These are phyloP conservation scores for Cymodocea nodosa DNA, from an alignment of 116 monocot species.

Conservation along the genomic window DNA sequence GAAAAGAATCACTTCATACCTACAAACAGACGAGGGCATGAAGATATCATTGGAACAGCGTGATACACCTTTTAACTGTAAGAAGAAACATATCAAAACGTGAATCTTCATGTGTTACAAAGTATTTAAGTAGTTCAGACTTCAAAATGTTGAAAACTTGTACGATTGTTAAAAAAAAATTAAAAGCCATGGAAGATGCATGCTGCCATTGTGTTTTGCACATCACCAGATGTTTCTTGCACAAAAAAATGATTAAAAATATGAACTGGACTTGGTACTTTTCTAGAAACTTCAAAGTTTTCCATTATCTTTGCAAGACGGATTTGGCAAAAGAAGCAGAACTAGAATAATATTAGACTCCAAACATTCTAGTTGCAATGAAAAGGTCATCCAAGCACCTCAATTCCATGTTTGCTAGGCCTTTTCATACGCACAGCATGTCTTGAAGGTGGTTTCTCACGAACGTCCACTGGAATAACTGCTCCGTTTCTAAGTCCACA, in stretches of 20 bases:
- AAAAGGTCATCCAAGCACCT: too few relatives aligned
- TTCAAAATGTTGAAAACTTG: not conserved
- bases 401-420: not conserved
- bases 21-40: conserved; percentile 79
- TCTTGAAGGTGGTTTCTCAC: conserved; percentile 29
- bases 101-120: too few relatives aligned
- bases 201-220: not conserved
- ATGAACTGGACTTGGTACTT: not conserved
- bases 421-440: not conserved
- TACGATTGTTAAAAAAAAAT: not conserved
- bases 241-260: not conserved
- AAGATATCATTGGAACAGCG: not conserved
- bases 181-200: too few relatives aligned
- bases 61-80: conserved; percentile 9
- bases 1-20: conserved; percentile 24
- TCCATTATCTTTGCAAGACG: not conserved
- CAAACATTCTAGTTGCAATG: too few relatives aligned
- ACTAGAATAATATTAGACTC: too few relatives aligned
- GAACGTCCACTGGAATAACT: conserved; percentile 47
- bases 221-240: not conserved
- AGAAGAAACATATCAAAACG: not conserved
- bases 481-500: conserved; percentile 83
- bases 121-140: too few relatives aligned
- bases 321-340: too few relatives aligned
- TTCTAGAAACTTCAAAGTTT: not conserved